A percentile compares a stretch with the other conserved stretches of the same genome.
Evolutionary conservation across 176 grass and related monocot species (phyloP).

Genomic region (Oryza nivara): DNA sequence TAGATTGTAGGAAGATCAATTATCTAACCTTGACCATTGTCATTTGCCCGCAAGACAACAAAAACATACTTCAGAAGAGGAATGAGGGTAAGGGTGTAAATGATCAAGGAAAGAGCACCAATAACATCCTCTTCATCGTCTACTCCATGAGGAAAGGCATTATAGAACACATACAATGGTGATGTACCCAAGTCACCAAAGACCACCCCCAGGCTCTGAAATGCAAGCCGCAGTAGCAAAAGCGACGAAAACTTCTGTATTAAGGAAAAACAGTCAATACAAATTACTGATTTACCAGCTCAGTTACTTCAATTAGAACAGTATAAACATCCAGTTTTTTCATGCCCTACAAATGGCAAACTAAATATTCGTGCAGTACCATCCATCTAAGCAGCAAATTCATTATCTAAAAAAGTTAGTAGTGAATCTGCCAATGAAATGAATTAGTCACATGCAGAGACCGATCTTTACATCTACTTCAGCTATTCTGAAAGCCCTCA

Average conservation of each 20-base stretch:
- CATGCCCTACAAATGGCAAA: conserved; percentile 2
- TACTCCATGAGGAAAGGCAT: conserved; percentile 83
- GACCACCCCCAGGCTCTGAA: conserved; percentile 98
- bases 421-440: conserved; percentile 12
- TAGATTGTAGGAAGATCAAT: conserved; percentile 10
- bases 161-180: conserved; percentile 94
- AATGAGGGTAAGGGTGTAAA: conserved; percentile 95
- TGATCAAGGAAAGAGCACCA: conserved; percentile 97
- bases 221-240: conserved; percentile 75
- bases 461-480: conserved; percentile 9
- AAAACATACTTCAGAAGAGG: conserved; percentile 96
- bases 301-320: not conserved
- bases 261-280: conserved; percentile 30
- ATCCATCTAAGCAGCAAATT: not conserved
- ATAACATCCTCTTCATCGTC: conserved; percentile 79
- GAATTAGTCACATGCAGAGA: conserved; percentile 28
- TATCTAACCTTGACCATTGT: conserved; percentile 85
- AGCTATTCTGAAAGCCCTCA: conserved; percentile 9
- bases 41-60: conserved; percentile 89
- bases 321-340: not conserved
- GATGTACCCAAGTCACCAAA: conserved; percentile 97
- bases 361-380: not conserved
- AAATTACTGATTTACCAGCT: conserved; percentile 6
- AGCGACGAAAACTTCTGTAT: conserved; percentile 72
- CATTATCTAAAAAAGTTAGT: not conserved